phyloP scores from a whole-genome alignment of 345 rosid genomes.

The Streptanthus diversifolius region DNA sequence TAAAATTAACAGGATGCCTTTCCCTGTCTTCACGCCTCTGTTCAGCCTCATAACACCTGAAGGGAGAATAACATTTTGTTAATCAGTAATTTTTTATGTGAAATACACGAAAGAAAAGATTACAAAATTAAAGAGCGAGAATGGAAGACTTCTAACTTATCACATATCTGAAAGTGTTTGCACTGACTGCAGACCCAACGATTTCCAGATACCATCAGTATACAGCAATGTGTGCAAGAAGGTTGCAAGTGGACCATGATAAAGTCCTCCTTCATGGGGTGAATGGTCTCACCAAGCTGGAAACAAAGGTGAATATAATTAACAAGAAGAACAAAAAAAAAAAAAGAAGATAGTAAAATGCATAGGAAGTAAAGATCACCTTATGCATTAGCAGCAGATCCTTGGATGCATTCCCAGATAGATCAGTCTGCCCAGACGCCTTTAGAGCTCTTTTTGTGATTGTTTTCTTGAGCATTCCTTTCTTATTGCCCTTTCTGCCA shows the following conservation, averaged over 20 bases:
- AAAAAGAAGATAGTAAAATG: neutral
- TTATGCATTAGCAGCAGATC: constrained; percentile 96
- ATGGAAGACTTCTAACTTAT: constrained; percentile 56
- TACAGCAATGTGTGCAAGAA: constrained; percentile 87
- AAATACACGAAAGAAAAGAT: neutral
- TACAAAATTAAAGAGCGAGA: neutral
- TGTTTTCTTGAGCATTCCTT: constrained; percentile 80
- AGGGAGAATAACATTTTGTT: constrained; percentile 8
- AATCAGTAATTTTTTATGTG: neutral
- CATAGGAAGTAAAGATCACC: constrained; percentile 43
- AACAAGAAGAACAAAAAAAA: neutral
- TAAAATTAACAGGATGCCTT: constrained; percentile 74
- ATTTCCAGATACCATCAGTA: constrained; percentile 85
- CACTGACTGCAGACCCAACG: constrained; percentile 94
- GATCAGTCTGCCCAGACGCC: constrained; percentile 98
- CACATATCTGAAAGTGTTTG: constrained; percentile 94
- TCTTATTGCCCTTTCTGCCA: constrained; percentile 88
- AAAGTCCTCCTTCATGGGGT: constrained; percentile 99
- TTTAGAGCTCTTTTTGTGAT: constrained; percentile 94
- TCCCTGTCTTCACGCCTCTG: constrained; percentile 92
- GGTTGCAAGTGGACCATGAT: constrained; percentile 99
- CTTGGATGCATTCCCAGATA: constrained; percentile 90
- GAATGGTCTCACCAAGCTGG: constrained; percentile 99
- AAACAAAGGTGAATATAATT: constrained; percentile 1
- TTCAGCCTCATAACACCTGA: constrained; percentile 86